Conservation (phyloP, 2,329 filamentous ascomycete genomes). For the Ilyonectria mors-panacis region DNA sequence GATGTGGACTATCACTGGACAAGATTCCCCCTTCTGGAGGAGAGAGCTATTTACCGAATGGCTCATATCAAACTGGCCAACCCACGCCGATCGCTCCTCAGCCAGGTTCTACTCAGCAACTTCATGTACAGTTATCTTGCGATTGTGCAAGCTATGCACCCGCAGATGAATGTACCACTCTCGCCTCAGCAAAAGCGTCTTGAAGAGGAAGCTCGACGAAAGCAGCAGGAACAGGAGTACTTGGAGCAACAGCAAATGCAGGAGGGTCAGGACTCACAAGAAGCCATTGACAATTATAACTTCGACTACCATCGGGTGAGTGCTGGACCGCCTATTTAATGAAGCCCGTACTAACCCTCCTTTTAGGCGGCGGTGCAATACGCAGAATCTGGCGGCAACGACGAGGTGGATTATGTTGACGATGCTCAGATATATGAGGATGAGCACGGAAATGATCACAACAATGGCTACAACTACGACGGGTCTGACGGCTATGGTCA, state of each 20-base stretch:
- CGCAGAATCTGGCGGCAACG: conserved; percentile 59
- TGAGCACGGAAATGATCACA: conserved; percentile 61
- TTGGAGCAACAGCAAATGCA: conserved; percentile 63
- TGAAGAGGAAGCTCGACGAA: conserved; percentile 68
- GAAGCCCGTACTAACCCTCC: conserved; percentile 17
- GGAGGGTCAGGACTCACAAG: conserved; percentile 61
- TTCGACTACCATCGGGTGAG: conserved; percentile 69
- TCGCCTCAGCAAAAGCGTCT: conserved; percentile 80
- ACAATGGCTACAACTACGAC: conserved; percentile 57
- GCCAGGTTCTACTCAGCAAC: conserved; percentile 96
- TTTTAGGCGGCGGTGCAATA: conserved; percentile 62
- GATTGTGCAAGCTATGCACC: conserved; percentile 99
- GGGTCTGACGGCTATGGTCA: conserved; percentile 56
- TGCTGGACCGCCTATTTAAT: conserved; percentile 16
- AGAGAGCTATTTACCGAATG: conserved; percentile 98
- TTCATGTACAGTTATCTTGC: conserved; percentile 99
- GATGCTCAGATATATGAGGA: conserved; percentile 69
- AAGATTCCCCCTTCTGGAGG: conserved; percentile 93
- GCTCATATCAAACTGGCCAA: conserved; percentile 99
- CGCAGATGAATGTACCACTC: conserved; percentile 91
- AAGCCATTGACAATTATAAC: conserved; percentile 66
- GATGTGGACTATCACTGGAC: conserved; percentile 98
- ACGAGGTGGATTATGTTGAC: conserved; percentile 65
- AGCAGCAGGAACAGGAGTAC: conserved; percentile 66
- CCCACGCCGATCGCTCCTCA: conserved; percentile 89